Evolutionary conservation across 139 green algal genomes (phyloP), one percentile per base, ranked within the genome.

Genomic region (Desmodesmus armatus): DNA sequence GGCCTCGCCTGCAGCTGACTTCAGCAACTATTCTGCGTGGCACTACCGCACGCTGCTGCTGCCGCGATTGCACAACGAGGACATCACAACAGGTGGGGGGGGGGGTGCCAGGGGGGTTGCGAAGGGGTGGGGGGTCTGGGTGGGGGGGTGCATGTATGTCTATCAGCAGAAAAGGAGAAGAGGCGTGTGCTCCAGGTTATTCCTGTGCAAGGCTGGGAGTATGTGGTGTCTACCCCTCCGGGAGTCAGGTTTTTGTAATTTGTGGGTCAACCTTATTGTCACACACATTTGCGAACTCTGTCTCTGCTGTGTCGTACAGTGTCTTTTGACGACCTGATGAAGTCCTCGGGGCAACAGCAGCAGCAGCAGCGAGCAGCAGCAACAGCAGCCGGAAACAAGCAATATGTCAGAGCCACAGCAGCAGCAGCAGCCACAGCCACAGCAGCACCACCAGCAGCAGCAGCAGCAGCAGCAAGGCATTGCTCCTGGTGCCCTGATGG

Each of bases 11-110:
- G n/a, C n/a, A n/a, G 78, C 96, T n/a, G 98, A 99, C 89, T 99
- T 99, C 88, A 94, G 84, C 85, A 99, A 99, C 90, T 99, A 99
- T 89, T 98, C 93, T 2, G 97, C 97, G 2, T 99, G 97, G 97
- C 97, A 99, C 92, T 93, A 95, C 78, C 92, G 96, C 2, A 96
- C 92, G 66, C 91, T 90, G 9, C 88, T 98, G 85, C 91, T 98
- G 65, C 90, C 88, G 37, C 39, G 74, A 19, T 47, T 93, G 40
- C 75, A 79, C 70, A 66, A 74, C 5, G 65, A 78, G 47, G 53
- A 71, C 51, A 72, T 78, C 13, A 44, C 65, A 23, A 77, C 35
- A 40, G 71, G 53, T 60, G 41, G 4, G 47, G 37, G 27, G 11
- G 2, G n/a, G n/a, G n/a, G n/a, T n/a, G n/a, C n/a, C n/a, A n/a